Base-by-base conservation (phyloP, 768 basidiomycete genomes). In the Postia placenta region DNA sequence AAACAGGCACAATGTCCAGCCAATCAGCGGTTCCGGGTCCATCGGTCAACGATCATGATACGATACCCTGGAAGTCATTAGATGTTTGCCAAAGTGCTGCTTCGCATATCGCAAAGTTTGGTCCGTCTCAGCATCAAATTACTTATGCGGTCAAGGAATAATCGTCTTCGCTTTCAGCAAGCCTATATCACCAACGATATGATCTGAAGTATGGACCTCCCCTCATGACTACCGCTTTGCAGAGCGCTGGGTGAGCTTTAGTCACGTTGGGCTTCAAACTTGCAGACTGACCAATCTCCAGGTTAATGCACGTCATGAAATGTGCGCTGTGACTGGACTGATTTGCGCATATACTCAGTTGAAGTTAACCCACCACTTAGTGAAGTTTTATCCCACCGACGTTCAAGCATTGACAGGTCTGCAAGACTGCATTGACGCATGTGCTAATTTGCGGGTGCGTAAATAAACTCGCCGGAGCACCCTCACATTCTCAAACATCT, bases 31-130 rank as follows among this genome's bases (percentile, higher is more conserved):
- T 20, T 19, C 38, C 22, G 6, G 44, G 46, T 7, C 42, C 51
- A 12, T 50, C 52, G n/a, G 38, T 30, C 42, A 28, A 55, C 27
- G 63, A 63, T 17, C 60, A 64, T 2, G 68, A 71, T 26, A 72
- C 76, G 0, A 57, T 71, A 6, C 80, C 80, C 23, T 67, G 78
- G 51, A 83, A 84, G 60, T 80, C 87, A 2, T 85, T 87, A 52
- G 88, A 90, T 58, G 69, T 87, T 15, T 83, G 85, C n/a, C 85
- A 87, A 64, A 70, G 77, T 42, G 88, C 88, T 39, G 87, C 88
- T 23, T 77, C 74, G 40, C 83, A 86, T 55, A 69, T 89, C 41
- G 80, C 80, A 50, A 70, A 79, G 3, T 76, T 83, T 54, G 77
- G 87, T 85, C 54, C n/a, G 65, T 56, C 30, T 15, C 30, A 7